These are phyloP conservation scores for Debaryomyces sp. DNA, from an alignment of 1,139 yeast species.

Conservation along the genomic window DNA sequence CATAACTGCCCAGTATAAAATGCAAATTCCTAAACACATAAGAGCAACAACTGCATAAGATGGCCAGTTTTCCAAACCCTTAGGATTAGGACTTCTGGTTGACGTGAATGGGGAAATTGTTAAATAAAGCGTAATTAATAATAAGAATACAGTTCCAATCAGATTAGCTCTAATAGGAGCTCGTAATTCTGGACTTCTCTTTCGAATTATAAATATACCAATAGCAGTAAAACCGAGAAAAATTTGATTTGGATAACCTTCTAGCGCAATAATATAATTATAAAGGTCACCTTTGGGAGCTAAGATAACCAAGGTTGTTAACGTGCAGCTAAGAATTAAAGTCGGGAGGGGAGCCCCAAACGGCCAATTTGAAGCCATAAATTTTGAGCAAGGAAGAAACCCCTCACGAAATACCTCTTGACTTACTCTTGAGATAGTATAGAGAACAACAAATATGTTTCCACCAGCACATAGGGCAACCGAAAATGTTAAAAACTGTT, in stretches of 20 bases:
- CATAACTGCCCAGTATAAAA: conserved; percentile 51
- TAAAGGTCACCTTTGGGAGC: conserved; percentile 83
- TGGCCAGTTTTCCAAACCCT: conserved; percentile 51
- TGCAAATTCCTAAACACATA: conserved; percentile 35
- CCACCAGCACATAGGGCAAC: conserved; percentile 65
- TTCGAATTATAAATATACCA: conserved; percentile 55
- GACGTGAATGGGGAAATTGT: conserved; percentile 51
- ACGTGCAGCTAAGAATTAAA: conserved; percentile 35
- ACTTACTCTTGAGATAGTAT: conserved; percentile 60
- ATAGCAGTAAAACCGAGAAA: conserved; percentile 51
- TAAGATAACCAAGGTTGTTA: conserved; percentile 47
- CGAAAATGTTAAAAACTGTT: conserved; percentile 54
- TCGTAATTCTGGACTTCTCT: conserved; percentile 43
- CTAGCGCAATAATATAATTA: conserved; percentile 71
- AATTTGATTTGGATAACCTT: conserved; percentile 67
- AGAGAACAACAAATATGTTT: conserved; percentile 62
- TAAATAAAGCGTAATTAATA: conserved; percentile 43
- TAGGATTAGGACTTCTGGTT: conserved; percentile 40
- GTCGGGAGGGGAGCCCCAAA: conserved; percentile 59
- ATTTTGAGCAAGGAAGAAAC: conserved; percentile 52
- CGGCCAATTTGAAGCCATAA: conserved; percentile 61
- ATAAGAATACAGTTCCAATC: conserved; percentile 46
- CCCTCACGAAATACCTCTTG: conserved; percentile 71
- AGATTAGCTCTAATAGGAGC: conserved; percentile 55
- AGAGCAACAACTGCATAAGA: conserved; percentile 50